Evolutionary conservation across 1,139 yeast genomes (phyloP), one percentile per base, ranked within the genome.

Genomic region (Protomyces arabidopsidicola): DNA sequence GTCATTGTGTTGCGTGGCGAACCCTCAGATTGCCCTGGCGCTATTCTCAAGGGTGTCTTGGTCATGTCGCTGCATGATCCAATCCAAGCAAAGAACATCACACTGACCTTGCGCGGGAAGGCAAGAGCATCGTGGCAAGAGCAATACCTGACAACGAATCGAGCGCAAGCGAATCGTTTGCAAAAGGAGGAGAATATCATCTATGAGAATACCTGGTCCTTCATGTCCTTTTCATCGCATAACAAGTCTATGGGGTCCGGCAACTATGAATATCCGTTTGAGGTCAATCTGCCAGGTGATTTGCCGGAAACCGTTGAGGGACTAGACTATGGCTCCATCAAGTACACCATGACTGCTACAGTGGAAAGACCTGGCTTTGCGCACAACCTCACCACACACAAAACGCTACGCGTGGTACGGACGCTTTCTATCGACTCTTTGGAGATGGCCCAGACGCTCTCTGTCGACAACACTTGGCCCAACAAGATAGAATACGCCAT

Each of bases 391-490:
- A 71, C 79, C n/a, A 80, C 90, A 31, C 85, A 84, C 69, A 88
- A 85, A 69, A 91, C 86, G 71, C 69, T 95, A 10, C 82, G 97
- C 66, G 86, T 95, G 14, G 84, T 93, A n/a, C 81, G 98, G 69
- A 93, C 98, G 0, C 76, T 91, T 65, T 86, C 96, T 0, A 83
- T 96, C 0, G 98, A 91, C 74, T 84, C 96, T 0, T 82, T 89
- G 1, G 98, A 95, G 72, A 78, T 91, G 53, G 82, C 95, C 0
- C 98, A 93, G 75, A 90, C 98, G 0, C 88, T 90, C 63, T 90
- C 96, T 0, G 96, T 93, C 24, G 97, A 90, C 72, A 93, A 93
- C 73, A 86, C 93, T 0, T 95, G 99, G 99, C 98, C 98, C 2
- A 79, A 84, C 56, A 93, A 93, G 74, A 89, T 93, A 55, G 98